phyloP scores from a whole-genome alignment of 805 yeast species.

The Scheffersomyces lignosus region DNA sequence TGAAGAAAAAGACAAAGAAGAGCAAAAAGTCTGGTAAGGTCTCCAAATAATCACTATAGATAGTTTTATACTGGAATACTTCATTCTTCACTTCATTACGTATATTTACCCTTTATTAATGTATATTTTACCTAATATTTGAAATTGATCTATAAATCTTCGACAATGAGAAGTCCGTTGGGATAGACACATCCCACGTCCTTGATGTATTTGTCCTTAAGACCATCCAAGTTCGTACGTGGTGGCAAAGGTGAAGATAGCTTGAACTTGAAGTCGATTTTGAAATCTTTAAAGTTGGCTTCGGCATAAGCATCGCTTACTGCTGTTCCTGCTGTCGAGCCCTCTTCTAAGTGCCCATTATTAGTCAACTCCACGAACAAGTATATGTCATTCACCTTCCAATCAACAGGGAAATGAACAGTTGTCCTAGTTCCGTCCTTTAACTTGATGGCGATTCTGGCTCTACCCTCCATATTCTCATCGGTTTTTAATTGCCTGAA shows the following conservation, averaged over 20 bases:
- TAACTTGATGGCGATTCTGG: slow-evolving; percentile 71
- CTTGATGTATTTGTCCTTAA: slow-evolving; percentile 47
- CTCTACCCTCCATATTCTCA: slow-evolving; percentile 23
- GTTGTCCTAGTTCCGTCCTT: slow-evolving; percentile 60
- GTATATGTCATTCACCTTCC: slow-evolving; percentile 31
- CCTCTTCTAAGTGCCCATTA: slow-evolving; percentile 42
- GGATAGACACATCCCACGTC: slow-evolving; percentile 57
- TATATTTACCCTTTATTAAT: no score
- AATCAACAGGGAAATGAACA: slow-evolving; percentile 29
- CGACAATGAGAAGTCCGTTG: slow-evolving; percentile 60
- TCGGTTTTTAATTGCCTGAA: slow-evolving; percentile 24
- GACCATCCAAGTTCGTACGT: slow-evolving; percentile 28
- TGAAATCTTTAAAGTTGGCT: slow-evolving; percentile 21
- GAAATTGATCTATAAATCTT: slow-evolving; percentile 29
- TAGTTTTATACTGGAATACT: no score
- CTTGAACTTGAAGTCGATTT: slow-evolving; percentile 28
- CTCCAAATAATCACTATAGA: slow-evolving; percentile 25
- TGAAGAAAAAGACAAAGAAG: slow-evolving; percentile 80
- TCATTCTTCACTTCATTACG: no score
- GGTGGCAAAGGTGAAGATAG: slow-evolving; percentile 42
- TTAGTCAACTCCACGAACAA: slow-evolving; percentile 32
- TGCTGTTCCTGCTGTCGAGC: slow-evolving; percentile 12
- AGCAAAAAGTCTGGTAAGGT: slow-evolving; percentile 57
- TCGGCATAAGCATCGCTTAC: slow-evolving; percentile 22
- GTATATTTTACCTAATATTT: no score